These are phyloP conservation scores for Populus simonii DNA, from an alignment of 345 rosid species.

Conservation along the genomic window DNA sequence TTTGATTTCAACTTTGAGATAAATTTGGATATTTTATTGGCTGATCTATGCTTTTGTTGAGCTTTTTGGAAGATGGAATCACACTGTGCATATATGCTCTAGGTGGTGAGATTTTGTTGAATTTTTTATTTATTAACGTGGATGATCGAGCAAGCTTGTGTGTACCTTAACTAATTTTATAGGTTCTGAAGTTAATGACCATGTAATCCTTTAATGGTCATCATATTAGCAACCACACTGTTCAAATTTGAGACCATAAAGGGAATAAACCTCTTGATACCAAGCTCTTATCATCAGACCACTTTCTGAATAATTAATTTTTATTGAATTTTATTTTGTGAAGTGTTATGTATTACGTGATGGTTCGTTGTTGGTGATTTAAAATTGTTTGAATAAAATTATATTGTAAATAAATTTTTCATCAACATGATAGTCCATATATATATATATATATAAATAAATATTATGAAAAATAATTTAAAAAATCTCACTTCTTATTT, in stretches of 20 bases:
- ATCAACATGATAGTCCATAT: no score
- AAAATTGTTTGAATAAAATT: no score
- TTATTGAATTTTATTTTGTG: not conserved
- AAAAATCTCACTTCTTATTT: no score
- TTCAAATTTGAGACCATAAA: no score
- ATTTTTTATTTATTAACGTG: not conserved
- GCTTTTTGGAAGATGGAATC: not conserved
- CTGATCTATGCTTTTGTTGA: not conserved
- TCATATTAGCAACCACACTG: accelerated
- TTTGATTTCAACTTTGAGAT: not conserved
- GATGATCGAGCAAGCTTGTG: no score
- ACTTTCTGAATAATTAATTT: not conserved
- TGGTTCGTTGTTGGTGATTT: no score
- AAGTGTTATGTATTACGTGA: no score
- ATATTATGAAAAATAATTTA: no score
- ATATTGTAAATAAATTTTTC: no score
- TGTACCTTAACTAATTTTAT: accelerated
- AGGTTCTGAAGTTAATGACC: accelerated
- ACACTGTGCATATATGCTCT: not conserved
- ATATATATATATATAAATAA: no score
- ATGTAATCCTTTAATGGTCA: accelerated
- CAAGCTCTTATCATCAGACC: accelerated
- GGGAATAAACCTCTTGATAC: accelerated
- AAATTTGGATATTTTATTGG: not conserved
- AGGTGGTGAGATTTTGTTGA: not conserved